Conservation (phyloP, 768 basidiomycete species). For the Tephrocybe rancida region DNA sequence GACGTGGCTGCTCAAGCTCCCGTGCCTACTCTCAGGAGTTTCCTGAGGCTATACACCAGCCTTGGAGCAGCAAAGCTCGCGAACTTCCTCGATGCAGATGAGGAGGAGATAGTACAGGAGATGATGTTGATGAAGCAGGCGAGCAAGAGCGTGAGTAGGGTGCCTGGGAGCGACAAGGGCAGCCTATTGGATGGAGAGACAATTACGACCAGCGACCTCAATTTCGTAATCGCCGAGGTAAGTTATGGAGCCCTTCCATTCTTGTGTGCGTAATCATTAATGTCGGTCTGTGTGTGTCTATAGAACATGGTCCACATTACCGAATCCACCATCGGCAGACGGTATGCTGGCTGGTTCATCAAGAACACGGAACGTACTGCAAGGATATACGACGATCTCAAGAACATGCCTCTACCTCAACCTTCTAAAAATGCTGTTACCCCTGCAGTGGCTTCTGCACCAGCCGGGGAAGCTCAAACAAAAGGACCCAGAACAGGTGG, state of each 20-base stretch:
- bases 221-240: slow-evolving; percentile 94
- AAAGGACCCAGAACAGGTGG: slow-evolving; percentile 41
- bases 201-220: slow-evolving; percentile 90
- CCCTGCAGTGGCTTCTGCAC: slow-evolving; percentile 26
- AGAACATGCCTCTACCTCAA: slow-evolving; percentile 47
- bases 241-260: slow-evolving; percentile 24
- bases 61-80: slow-evolving; percentile 91
- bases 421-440: slow-evolving; percentile 28
- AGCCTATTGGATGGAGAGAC: slow-evolving; percentile 83
- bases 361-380: slow-evolving; percentile 93
- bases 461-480: slow-evolving; percentile 22
- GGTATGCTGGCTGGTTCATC: slow-evolving; percentile 98
- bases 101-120: slow-evolving; percentile 94
- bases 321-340: slow-evolving; percentile 90
- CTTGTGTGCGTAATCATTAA: background rate
- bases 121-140: slow-evolving; percentile 96
- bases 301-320: slow-evolving; percentile 97
- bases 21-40: slow-evolving; percentile 85
- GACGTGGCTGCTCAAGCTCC: slow-evolving; percentile 77
- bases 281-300: background rate
- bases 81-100: slow-evolving; percentile 87
- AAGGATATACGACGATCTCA: slow-evolving; percentile 81
- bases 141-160: slow-evolving; percentile 74
- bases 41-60: slow-evolving; percentile 94
- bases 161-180: slow-evolving; percentile 52